These are phyloP conservation scores for Paraphoma sp. DNA, from an alignment of 2,329 filamentous ascomycete genomes.

Conservation along the genomic window DNA sequence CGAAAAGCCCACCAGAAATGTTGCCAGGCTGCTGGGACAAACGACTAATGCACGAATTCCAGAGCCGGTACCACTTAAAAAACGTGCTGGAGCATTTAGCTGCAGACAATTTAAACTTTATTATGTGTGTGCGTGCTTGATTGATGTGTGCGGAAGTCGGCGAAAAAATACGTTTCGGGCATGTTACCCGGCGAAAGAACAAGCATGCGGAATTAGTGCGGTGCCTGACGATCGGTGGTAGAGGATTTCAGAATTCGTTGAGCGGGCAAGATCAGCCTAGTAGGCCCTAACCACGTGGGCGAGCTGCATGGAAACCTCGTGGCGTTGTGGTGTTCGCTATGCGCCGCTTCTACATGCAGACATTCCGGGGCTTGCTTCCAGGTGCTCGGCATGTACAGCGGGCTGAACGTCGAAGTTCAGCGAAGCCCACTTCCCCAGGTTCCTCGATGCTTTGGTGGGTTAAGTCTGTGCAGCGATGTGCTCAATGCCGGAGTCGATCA, in stretches of 20 bases:
- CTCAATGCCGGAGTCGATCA: background rate
- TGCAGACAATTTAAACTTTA: slow-evolving; percentile 8
- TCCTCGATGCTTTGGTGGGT: background rate
- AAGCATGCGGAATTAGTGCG: background rate
- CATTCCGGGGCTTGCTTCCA: background rate
- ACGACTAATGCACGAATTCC: background rate
- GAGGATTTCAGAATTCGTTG: background rate
- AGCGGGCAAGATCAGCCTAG: background rate
- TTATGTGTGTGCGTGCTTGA: background rate
- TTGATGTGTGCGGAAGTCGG: slow-evolving; percentile 2
- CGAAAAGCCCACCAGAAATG: too few species aligned
- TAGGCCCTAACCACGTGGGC: slow-evolving; percentile 4
- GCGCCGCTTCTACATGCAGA: background rate
- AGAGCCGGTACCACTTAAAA: background rate
- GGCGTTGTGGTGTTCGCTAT: background rate
- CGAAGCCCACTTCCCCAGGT: background rate
- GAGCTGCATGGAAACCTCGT: background rate
- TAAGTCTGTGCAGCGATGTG: background rate
- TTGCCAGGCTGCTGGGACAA: background rate
- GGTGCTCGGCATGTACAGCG: background rate
- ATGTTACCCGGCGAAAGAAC: background rate
- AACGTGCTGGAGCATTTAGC: slow-evolving; percentile 8
- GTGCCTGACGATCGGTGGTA: background rate
- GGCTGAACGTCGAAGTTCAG: background rate
- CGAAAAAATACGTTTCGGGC: background rate